Evolutionary conservation across 306 rosid species (phyloP).

Genomic region (Arachis stenosperma): DNA sequence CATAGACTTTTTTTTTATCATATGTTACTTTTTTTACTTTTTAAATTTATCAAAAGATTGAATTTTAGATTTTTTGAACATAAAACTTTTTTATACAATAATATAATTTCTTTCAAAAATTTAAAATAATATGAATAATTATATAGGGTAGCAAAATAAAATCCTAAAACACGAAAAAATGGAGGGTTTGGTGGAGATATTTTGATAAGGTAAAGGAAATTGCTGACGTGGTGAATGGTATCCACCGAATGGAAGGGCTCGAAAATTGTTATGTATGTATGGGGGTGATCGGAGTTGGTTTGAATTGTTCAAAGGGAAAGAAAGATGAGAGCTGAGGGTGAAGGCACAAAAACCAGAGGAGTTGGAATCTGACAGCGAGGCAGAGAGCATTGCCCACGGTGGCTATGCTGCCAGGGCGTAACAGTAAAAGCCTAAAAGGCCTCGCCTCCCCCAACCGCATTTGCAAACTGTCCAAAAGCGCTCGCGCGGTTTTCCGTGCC

Average conservation of each 20-base stretch:
- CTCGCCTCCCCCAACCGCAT: constrained; percentile 17
- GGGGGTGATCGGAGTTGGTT: constrained; percentile 15
- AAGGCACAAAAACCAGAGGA: constrained; percentile 47
- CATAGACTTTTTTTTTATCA: no score
- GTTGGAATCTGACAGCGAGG: constrained; percentile 54
- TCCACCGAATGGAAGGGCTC: constrained; percentile 12
- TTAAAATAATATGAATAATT: no score
- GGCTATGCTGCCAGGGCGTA: constrained; percentile 41
- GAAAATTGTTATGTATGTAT: not conserved
- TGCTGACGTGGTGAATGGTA: not conserved
- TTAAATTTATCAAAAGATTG: no score
- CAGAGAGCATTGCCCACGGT: constrained; percentile 71
- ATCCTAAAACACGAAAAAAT: not conserved
- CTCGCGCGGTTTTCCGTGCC: constrained; percentile 37
- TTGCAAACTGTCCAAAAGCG: constrained; percentile 8
- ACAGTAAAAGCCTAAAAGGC: constrained; percentile 22
- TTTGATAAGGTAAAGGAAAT: not conserved
- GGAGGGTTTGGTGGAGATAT: not conserved
- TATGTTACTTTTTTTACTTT: no score
- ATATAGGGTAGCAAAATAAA: not conserved
- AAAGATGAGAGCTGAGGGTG: no score
- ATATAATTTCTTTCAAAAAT: no score
- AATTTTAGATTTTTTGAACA: no score
- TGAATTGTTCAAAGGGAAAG: no score
- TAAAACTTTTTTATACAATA: no score